phyloP scores from a whole-genome alignment of 345 rosid genomes.

The Eucalyptus polybractea region DNA sequence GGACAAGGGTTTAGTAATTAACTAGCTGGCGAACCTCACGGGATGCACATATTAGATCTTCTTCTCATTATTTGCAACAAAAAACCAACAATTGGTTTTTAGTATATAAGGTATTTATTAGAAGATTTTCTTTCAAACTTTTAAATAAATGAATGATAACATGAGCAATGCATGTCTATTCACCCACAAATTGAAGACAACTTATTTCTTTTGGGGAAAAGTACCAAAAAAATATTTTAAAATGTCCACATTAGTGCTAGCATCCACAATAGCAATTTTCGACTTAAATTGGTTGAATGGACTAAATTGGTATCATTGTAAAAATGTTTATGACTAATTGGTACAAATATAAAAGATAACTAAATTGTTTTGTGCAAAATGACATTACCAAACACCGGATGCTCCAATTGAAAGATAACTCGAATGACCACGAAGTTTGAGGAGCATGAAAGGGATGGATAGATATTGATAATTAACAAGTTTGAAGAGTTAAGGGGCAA shows the following conservation, averaged over 20 bases:
- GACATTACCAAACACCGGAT: not conserved
- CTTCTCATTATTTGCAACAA: not conserved
- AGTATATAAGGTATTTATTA: not conserved
- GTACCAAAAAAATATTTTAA: too few species aligned
- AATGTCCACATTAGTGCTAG: too few species aligned
- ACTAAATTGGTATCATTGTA: too few species aligned
- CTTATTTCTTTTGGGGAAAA: too few species aligned
- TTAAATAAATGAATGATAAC: not conserved
- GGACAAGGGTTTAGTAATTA: not conserved
- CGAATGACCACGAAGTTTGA: not conserved
- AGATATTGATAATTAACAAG: too few species aligned
- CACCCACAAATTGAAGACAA: not conserved
- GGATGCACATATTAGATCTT: not conserved
- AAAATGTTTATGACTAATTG: too few species aligned
- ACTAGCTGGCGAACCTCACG: not conserved
- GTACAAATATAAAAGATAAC: too few species aligned
- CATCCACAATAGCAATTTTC: accelerated
- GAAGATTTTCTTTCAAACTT: too few species aligned
- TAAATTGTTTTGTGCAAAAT: not conserved
- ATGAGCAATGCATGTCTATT: not conserved
- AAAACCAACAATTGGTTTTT: not conserved
- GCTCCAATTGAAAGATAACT: not conserved
- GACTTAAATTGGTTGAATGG: too few species aligned
- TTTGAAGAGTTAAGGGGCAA: not conserved
- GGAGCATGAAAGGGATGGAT: not conserved